A percentile compares a stretch with the other conserved stretches of the same genome.
These are phyloP conservation scores for Ophiocordyceps camponoti-floridani DNA, from an alignment of 2,329 filamentous ascomycete genomes.

Conservation along the genomic window DNA sequence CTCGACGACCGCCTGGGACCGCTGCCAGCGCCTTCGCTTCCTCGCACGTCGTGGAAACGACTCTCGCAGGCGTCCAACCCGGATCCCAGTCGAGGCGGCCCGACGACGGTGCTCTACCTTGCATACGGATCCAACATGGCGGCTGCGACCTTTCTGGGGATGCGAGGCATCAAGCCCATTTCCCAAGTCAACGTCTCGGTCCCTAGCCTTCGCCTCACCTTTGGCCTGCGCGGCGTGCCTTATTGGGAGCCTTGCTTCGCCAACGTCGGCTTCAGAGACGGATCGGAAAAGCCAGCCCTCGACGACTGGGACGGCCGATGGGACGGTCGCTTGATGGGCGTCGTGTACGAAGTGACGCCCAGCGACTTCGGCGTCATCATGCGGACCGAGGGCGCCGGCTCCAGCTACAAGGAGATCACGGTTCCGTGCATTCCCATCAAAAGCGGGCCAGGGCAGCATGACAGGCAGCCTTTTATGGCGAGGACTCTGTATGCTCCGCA, in stretches of 20 bases:
- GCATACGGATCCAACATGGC: constrained; percentile 87
- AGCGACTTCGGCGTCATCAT: constrained; percentile 75
- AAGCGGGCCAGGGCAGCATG: constrained; percentile 34
- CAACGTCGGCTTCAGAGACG: constrained; percentile 49
- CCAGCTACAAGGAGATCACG: constrained; percentile 67
- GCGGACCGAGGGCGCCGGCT: constrained; percentile 74
- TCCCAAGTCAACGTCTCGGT: constrained; percentile 69
- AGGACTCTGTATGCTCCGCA: constrained; percentile 66
- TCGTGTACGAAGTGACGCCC: constrained; percentile 85
- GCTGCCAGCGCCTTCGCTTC: constrained; percentile 4
- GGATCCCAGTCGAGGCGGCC: constrained; percentile 5
- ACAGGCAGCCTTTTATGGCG: constrained; percentile 53
- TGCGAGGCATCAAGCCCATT: constrained; percentile 62
- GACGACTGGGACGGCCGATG: constrained; percentile 60
- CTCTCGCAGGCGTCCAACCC: constrained; percentile 10
- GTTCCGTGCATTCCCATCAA: constrained; percentile 61
- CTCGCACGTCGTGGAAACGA: constrained; percentile 11
- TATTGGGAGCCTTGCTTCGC: constrained; percentile 88
- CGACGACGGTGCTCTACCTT: constrained; percentile 51
- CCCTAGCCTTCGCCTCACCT: constrained; percentile 60
- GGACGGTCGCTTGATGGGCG: constrained; percentile 73
- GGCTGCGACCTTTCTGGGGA: constrained; percentile 60
- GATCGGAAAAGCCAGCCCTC: constrained; percentile 19
- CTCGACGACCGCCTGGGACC: constrained; percentile 6
- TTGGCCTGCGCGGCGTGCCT: constrained; percentile 71